Evolutionary conservation across 306 rosid species (phyloP), one percentile per base, ranked within the genome.

Genomic region (Myrica gale): DNA sequence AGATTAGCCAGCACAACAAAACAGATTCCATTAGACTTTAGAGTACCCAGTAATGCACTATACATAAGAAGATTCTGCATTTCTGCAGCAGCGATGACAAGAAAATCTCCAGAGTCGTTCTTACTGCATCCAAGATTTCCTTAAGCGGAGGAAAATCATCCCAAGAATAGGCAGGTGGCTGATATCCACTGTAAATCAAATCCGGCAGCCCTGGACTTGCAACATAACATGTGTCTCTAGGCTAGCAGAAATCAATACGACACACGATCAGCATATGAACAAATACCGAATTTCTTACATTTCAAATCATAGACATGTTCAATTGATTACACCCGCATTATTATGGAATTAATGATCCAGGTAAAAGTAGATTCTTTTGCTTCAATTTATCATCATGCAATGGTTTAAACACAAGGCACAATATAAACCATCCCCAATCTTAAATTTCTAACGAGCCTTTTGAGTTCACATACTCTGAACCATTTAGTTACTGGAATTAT

Each of bases 151-250:
- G 95, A 83, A 81, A 88, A 78, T 89, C 96, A 80, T 95, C 93
- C 97, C 97, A 94, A 69, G 93, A 85, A 76, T 91, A 84, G 69
- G 96, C 88, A 77, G 58, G 92, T 0, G 98, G 97, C 83, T 87
- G 82, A 81, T 88, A 90, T 45, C 97, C 97, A 81, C 98, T 92
- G 84, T 95, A 92, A 77, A 76, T 87, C 84, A 90, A 77, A 3
- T 87, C 78, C 7, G 93, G 86, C 86, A 95, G 81, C 60, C 96
- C 98, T 8, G 92, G 88, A 83, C 81, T 85, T n/a, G 97, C 96
- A 63, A 95, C 86, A 81, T 94, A 94, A 68, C 98, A 94, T 42
- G 89, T 87, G 66, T 92, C 98, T 82, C 98, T 79, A 80, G 96
- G 96, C 98, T 95, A 90, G 23, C 85, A 88, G 15, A 80, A 23